Conservation (phyloP, 805 yeast genomes). For the Yamadazyma scolyti region DNA sequence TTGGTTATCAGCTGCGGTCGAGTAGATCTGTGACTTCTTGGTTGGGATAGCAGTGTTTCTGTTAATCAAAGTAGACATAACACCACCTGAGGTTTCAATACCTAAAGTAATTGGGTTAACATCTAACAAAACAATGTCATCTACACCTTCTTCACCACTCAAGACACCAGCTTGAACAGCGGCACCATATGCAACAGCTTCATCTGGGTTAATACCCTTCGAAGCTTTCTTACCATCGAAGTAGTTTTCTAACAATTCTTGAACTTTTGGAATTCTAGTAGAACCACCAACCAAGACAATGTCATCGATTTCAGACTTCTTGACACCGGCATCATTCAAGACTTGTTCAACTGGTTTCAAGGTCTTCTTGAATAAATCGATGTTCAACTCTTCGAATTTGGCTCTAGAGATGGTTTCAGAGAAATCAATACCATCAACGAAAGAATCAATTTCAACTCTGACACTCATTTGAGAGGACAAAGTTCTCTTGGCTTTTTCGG, state of each 20-base stretch:
- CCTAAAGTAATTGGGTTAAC: constrained; percentile 98
- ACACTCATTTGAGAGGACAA: constrained; percentile 54
- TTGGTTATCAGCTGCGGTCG: constrained; percentile 98
- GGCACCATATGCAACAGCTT: constrained; percentile 62
- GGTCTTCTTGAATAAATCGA: constrained; percentile 42
- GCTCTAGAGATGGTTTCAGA: constrained; percentile 46
- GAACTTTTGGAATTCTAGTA: constrained; percentile 49
- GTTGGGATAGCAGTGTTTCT: constrained; percentile 99
- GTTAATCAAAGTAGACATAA: constrained; percentile 98
- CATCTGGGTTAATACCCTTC: constrained; percentile 48
- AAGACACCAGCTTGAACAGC: constrained; percentile 99
- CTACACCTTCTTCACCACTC: constrained; percentile 94
- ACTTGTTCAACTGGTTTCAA: constrained; percentile 47
- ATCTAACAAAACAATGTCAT: constrained; percentile 92
- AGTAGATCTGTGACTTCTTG: constrained; percentile 97
- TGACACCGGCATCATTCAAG: constrained; percentile 42
- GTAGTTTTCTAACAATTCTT: constrained; percentile 43
- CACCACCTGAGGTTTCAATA: constrained; percentile 99
- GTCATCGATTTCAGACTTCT: constrained; percentile 44
- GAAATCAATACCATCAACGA: constrained; percentile 47
- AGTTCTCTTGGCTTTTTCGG: constrained; percentile 49
- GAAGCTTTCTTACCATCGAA: constrained; percentile 56
- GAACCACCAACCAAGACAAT: constrained; percentile 49
- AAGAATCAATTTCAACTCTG: constrained; percentile 42
- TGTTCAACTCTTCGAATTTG: constrained; percentile 46